phyloP scores from a whole-genome alignment of 2,329 filamentous ascomycete genomes.

The Trichoderma atroviride region DNA sequence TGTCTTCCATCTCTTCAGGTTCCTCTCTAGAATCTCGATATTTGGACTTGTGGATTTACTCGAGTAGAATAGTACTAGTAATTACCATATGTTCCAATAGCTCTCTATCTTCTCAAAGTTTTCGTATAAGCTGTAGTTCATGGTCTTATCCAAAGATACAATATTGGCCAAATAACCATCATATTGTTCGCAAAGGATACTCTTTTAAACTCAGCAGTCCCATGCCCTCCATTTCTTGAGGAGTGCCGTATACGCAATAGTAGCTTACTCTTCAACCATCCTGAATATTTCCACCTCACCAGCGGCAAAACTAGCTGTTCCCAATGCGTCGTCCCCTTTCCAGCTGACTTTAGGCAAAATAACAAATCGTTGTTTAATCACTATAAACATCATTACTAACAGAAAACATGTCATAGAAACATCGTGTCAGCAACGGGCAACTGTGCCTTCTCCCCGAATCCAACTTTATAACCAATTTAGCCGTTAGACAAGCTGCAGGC shows the following conservation, averaged over 20 bases:
- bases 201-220: background rate
- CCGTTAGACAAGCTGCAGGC: slow-evolving; percentile 14
- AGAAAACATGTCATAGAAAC: background rate
- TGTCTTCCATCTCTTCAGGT: too few species aligned
- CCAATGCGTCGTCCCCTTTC: background rate
- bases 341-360: slow-evolving; percentile 20
- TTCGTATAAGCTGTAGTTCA: too few species aligned
- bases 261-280: background rate
- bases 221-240: too few species aligned
- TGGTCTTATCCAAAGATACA: too few species aligned
- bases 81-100: too few species aligned
- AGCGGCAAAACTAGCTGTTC: background rate
- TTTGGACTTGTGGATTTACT: too few species aligned
- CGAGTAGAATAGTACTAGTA: too few species aligned
- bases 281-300: background rate
- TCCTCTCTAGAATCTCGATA: too few species aligned
- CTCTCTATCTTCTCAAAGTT: too few species aligned
- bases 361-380: background rate
- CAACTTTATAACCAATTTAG: slow-evolving; percentile 19
- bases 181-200: background rate
- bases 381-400: background rate
- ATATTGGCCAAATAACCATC: too few species aligned
- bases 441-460: background rate
- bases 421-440: background rate
- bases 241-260: background rate